Percentiles rank a stretch among this genome's conserved stretches.
Conservation (phyloP, 352 stramenopile genomes). For the Phytophthora pinifolia region DNA sequence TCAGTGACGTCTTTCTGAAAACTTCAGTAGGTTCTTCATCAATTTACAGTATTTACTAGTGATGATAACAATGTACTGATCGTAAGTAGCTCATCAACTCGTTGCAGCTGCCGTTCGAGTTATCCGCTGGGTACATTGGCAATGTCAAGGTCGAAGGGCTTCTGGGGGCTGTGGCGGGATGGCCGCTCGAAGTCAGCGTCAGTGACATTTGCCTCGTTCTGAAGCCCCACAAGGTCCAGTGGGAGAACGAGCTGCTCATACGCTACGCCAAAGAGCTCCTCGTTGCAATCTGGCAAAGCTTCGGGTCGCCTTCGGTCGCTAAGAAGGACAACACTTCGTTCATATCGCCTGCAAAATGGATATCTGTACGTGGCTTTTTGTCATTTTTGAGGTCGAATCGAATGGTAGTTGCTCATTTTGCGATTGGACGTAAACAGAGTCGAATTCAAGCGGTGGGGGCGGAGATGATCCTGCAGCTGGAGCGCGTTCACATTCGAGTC, state of each 20-base stretch:
- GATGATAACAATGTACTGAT: background rate
- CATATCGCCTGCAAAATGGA: slow-evolving; percentile 64
- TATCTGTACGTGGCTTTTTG: slow-evolving; percentile 32
- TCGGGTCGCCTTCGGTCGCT: slow-evolving; percentile 31
- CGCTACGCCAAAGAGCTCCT: slow-evolving; percentile 72
- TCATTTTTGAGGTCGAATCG: background rate
- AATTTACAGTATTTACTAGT: background rate
- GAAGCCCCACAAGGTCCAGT: slow-evolving; percentile 52
- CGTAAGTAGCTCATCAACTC: slow-evolving; percentile 53
- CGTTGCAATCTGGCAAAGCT: slow-evolving; percentile 54
- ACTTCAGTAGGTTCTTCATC: slow-evolving; percentile 37
- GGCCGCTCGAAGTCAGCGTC: slow-evolving; percentile 50
- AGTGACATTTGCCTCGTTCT: slow-evolving; percentile 69
- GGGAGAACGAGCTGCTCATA: slow-evolving; percentile 66
- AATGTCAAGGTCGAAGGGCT: slow-evolving; percentile 66
- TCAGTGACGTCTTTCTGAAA: slow-evolving; percentile 65
- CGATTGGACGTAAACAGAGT: slow-evolving; percentile 30
- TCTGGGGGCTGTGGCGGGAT: slow-evolving; percentile 54
- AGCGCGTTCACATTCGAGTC: slow-evolving; percentile 66
- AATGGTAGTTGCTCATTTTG: background rate
- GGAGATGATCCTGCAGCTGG: slow-evolving; percentile 61
- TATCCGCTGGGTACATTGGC: slow-evolving; percentile 68
- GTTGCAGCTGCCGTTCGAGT: slow-evolving; percentile 64
- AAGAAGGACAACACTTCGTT: slow-evolving; percentile 34
- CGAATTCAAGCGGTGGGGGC: slow-evolving; percentile 47